phyloP scores from a whole-genome alignment of 179 eudicot species.

The Beta lomatogona region DNA sequence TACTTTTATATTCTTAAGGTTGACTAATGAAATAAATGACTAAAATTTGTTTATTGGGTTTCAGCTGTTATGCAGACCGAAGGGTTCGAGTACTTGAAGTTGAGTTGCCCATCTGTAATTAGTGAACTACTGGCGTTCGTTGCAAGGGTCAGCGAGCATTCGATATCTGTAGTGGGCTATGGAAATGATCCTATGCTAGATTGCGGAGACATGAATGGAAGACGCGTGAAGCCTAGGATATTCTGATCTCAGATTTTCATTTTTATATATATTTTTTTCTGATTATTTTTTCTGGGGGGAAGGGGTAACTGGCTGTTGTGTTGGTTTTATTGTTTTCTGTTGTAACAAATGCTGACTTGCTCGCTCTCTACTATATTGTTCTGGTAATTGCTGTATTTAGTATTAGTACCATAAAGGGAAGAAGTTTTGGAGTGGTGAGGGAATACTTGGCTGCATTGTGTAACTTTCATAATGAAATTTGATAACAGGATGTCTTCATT shows the following conservation, averaged over 20 bases:
- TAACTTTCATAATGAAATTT: not conserved
- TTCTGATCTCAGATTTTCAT: constrained; percentile 17
- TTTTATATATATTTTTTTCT: not conserved
- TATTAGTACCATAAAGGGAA: constrained; percentile 6
- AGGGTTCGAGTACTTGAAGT: constrained; percentile 81
- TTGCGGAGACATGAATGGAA: constrained; percentile 70
- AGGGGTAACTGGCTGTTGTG: not conserved
- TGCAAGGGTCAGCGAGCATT: constrained; percentile 71
- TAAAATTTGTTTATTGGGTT: not conserved
- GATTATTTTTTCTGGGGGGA: not conserved
- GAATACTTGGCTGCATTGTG: constrained; percentile 2
- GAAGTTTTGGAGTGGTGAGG: not conserved
- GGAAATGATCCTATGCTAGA: constrained; percentile 52
- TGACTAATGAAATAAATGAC: not conserved
- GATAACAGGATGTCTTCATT: no score
- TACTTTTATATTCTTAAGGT: not conserved
- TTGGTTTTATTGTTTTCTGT: not conserved
- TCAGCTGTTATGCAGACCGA: constrained; percentile 98
- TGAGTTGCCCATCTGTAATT: constrained; percentile 81
- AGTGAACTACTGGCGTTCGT: constrained; percentile 75
- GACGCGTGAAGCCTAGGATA: constrained; percentile 78
- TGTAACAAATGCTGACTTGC: not conserved
- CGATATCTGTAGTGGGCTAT: constrained; percentile 39
- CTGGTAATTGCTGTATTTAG: not conserved
- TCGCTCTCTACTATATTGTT: not conserved